Percentiles rank a stretch among this genome's conserved stretches.
These are phyloP conservation scores for Leishmania aethiopica DNA, from an alignment of 208 protist genomes.

Conservation along the genomic window DNA sequence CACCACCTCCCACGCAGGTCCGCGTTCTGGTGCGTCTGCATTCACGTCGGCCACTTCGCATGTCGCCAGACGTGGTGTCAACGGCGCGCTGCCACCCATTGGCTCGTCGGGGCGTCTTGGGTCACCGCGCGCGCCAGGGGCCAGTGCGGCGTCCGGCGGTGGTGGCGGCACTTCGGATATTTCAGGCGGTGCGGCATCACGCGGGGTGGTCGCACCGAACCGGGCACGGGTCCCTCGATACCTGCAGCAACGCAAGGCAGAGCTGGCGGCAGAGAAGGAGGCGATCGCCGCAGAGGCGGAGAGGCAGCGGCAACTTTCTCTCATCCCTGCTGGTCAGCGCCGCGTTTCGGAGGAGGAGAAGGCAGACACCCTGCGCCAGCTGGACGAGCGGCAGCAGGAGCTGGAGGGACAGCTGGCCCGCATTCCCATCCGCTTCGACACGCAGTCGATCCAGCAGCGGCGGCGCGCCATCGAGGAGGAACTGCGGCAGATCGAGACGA, in stretches of 20 bases:
- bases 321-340: conserved; percentile 82
- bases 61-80: not conserved
- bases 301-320: conserved; percentile 59
- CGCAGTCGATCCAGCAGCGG: conserved; percentile 62
- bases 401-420: conserved; percentile 79
- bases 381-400: conserved; percentile 63
- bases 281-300: conserved; percentile 54
- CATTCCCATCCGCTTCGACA: conserved; percentile 89
- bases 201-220: conserved; percentile 4
- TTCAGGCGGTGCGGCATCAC: not conserved
- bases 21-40: not conserved
- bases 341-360: conserved; percentile 80
- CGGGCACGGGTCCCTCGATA: conserved; percentile 73
- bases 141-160: not conserved
- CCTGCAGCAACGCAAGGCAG: conserved; percentile 80
- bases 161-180: not conserved
- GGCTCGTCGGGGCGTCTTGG: conserved; percentile 4
- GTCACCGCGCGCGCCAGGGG: not conserved
- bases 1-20: not conserved
- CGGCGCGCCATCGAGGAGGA: conserved; percentile 73
- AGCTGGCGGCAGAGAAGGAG: conserved; percentile 77
- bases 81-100: not conserved
- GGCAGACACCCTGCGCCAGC: conserved; percentile 52
- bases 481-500: conserved; percentile 68
- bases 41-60: conserved; percentile 4